These are phyloP conservation scores for Claviceps lovelessii DNA, from an alignment of 2,329 filamentous ascomycete genomes.

Conservation along the genomic window DNA sequence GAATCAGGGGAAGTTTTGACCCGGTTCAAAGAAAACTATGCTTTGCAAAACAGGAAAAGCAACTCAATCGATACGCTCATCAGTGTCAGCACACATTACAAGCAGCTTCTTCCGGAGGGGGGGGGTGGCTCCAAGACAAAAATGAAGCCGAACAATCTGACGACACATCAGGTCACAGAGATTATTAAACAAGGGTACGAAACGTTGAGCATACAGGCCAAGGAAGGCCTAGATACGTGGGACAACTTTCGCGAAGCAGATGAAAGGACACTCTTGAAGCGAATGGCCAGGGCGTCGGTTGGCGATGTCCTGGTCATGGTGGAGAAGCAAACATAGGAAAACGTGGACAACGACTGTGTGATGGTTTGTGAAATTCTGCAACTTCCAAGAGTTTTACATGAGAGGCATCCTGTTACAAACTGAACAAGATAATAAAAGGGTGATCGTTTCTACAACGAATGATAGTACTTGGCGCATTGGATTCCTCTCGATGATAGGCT, in stretches of 20 bases:
- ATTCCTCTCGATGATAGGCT: too few species aligned
- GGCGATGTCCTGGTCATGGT: conserved; percentile 39
- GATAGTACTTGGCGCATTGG: too few species aligned
- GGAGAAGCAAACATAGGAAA: conserved; percentile 15
- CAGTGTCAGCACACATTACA: conserved; percentile 73
- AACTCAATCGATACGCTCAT: conserved; percentile 76
- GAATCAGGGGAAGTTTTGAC: conserved; percentile 72
- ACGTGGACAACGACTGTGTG: too few species aligned
- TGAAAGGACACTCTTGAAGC: conserved; percentile 72
- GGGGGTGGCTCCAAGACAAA: conserved; percentile 17
- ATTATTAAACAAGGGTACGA: conserved; percentile 97
- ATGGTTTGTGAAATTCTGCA: neutral
- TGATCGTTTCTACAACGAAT: too few species aligned
- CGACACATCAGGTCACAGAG: conserved; percentile 68
- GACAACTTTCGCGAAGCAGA: conserved; percentile 77
- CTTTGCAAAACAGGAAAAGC: conserved; percentile 38
- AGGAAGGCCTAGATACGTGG: conserved; percentile 76
- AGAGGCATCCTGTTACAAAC: too few species aligned
- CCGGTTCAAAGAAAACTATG: conserved; percentile 71
- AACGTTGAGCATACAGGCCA: conserved; percentile 79
- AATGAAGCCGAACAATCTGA: conserved; percentile 52
- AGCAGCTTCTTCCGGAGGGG: conserved; percentile 56
- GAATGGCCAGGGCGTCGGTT: conserved; percentile 67
- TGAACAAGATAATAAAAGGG: too few species aligned
- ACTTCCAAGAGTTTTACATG: too few species aligned